A percentile compares a stretch with the other conserved stretches of the same genome.
These are phyloP conservation scores for Fremontodendron californicum DNA, from an alignment of 345 rosid species.

Conservation along the genomic window DNA sequence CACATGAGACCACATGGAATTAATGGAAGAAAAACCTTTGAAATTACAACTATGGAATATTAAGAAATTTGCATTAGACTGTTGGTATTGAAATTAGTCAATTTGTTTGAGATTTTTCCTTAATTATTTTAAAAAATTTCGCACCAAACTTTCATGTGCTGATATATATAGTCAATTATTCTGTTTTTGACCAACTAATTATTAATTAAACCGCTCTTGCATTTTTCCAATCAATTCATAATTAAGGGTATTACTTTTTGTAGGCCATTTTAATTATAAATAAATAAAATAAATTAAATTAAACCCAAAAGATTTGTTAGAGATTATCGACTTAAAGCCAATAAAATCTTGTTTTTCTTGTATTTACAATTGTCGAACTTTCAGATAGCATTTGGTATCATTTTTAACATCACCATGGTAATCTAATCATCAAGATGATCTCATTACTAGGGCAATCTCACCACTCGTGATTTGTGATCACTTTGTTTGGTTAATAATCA, in stretches of 20 bases:
- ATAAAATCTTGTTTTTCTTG: not conserved
- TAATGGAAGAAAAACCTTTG: not conserved
- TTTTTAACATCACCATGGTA: no score
- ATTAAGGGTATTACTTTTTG: not conserved
- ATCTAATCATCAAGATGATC: no score
- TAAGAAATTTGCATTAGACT: constrained; percentile 7
- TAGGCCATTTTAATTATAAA: not conserved
- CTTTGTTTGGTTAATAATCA: no score
- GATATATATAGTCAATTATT: constrained; percentile 7
- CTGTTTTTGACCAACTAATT: constrained; percentile 15
- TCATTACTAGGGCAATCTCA: no score
- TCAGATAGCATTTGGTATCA: no score
- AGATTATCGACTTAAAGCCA: not conserved
- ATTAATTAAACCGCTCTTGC: not conserved
- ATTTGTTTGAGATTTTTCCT: not conserved
- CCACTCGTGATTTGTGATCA: no score
- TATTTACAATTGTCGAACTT: not conserved
- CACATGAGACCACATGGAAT: constrained; percentile 48
- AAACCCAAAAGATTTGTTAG: not conserved
- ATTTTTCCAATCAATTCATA: not conserved
- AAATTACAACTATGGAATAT: constrained; percentile 1
- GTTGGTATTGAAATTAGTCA: constrained; percentile 10
- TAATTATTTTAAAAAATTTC: not conserved
- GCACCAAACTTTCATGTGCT: constrained; percentile 18
- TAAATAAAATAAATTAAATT: not conserved